Percentiles rank a stretch among this genome's conserved stretches.
Evolutionary conservation across 2,329 filamentous ascomycete species (phyloP).

Genomic region (Neofusicoccum umdonicola): DNA sequence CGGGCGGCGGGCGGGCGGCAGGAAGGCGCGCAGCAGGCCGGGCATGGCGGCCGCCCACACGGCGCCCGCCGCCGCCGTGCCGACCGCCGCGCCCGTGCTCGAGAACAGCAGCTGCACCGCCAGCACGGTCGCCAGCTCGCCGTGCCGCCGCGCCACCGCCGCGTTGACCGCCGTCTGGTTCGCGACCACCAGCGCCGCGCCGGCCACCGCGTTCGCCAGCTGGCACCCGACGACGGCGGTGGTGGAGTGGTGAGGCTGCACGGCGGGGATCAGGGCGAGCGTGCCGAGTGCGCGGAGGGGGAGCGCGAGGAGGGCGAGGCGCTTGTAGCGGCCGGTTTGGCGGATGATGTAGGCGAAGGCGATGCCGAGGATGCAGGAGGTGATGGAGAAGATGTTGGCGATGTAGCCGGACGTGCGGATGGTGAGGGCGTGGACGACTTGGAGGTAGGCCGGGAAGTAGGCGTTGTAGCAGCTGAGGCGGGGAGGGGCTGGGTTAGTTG

Average conservation of each 20-base stretch:
- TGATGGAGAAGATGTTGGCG: slow-evolving; percentile 27
- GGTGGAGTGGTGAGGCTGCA: slow-evolving; percentile 28
- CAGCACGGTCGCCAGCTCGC: slow-evolving; percentile 61
- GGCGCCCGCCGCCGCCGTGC: slow-evolving; percentile 54
- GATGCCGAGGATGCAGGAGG: slow-evolving; percentile 28
- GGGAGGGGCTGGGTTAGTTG: not conserved
- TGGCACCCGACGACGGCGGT: slow-evolving; percentile 33
- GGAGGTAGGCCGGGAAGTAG: slow-evolving; percentile 34
- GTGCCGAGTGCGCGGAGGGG: slow-evolving; percentile 32
- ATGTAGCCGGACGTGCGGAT: slow-evolving; percentile 26
- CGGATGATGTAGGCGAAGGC: slow-evolving; percentile 25
- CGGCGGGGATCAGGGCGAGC: slow-evolving; percentile 26
- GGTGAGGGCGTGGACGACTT: slow-evolving; percentile 28
- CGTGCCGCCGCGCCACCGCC: slow-evolving; percentile 39
- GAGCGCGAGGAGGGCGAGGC: slow-evolving; percentile 19
- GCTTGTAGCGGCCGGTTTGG: slow-evolving; percentile 21
- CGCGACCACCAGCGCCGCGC: slow-evolving; percentile 26
- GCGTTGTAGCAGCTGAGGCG: slow-evolving; percentile 33
- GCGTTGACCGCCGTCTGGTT: slow-evolving; percentile 16
- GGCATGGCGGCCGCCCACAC: slow-evolving; percentile 62
- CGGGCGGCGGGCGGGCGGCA: slow-evolving; percentile 44
- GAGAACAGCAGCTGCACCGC: slow-evolving; percentile 60
- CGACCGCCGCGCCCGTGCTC: slow-evolving; percentile 48
- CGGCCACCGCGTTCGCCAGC: slow-evolving; percentile 30
- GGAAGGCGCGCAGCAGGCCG: slow-evolving; percentile 43